Conservation (phyloP, 2,329 filamentous ascomycete species). For the Paraphaeosphaeria minitans region DNA sequence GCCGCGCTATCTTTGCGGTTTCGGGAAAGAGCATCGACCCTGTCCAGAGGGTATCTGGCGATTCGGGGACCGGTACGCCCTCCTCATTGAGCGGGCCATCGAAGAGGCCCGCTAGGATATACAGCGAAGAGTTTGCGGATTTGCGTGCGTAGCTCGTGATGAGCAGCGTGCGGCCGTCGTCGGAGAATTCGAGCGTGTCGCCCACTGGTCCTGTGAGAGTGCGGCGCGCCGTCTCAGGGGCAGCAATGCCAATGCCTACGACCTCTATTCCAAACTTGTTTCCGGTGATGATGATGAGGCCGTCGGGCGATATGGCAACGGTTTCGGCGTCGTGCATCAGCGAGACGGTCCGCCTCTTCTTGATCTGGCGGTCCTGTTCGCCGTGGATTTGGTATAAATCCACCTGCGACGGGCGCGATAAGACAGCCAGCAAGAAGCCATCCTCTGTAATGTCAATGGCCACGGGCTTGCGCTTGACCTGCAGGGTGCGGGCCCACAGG, state of each 20-base stretch:
- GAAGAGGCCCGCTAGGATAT: slow-evolving; percentile 46
- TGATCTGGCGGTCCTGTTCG: slow-evolving; percentile 57
- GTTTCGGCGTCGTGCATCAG: slow-evolving; percentile 79
- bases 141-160: slow-evolving; percentile 47
- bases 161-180: slow-evolving; percentile 47
- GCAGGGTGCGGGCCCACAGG: slow-evolving; percentile 43
- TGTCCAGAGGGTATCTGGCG: slow-evolving; percentile 46
- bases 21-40: slow-evolving; percentile 49
- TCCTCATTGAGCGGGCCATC: slow-evolving; percentile 49
- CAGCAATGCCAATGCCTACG: slow-evolving; percentile 70
- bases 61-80: slow-evolving; percentile 44
- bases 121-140: slow-evolving; percentile 43
- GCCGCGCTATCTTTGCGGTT: slow-evolving; percentile 44
- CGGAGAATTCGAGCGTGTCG: slow-evolving; percentile 47
- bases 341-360: slow-evolving; percentile 73
- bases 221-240: slow-evolving; percentile 46
- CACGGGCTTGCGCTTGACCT: slow-evolving; percentile 46
- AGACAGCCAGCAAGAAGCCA: slow-evolving; percentile 74
- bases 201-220: slow-evolving; percentile 45
- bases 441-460: slow-evolving; percentile 81
- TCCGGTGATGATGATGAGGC: slow-evolving; percentile 80
- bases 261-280: slow-evolving; percentile 91
- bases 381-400: slow-evolving; percentile 76
- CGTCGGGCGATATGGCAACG: slow-evolving; percentile 80
- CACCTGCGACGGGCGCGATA: slow-evolving; percentile 82